Evolutionary conservation across 108 stramenopile species (phyloP), one percentile per base, ranked within the genome.

Genomic region (Schizochytrium sp.): DNA sequence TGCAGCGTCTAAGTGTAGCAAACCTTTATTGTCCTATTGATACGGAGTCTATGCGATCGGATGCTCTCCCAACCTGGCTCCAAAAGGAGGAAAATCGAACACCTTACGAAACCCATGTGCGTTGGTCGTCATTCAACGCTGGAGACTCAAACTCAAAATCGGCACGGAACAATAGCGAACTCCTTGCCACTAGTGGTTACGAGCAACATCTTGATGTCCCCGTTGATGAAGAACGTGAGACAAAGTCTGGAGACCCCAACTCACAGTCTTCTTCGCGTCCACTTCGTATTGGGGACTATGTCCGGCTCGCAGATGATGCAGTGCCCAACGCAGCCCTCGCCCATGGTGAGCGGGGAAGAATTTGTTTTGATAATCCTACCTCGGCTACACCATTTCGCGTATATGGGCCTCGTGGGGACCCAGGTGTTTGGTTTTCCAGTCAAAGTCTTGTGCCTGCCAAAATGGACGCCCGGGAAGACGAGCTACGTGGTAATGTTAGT

Each of bases 341-440:
- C 10, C 10, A 38, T 10, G 76, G 76, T 55, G 76, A 83, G 28
- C 38, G 49, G 53, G 76, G 76, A 5, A 17, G 76, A 17, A 83
- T 83, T n/a, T 83, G 47, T 40, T 56, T 83, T 2, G 76, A 83
- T 42, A 53, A 83, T 83, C 50, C 50, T 5, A 44, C 64, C 8
- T 13, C 17, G 1, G 59, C n/a, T 17, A 83, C 12, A 28, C 76
- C 76, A 0, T 83, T 83, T 50, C 47, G 76, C 17, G 76, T 83
- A 7, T 83, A 53, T 53, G 76, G 76, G 7, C 76, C 76, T n/a
- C 76, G 76, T 53, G 76, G 76, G 10, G 76, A 49, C 50, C 10
- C 28, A 38, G 76, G 53, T 5, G 40, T 55, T 10, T 83, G 76
- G 76, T 83, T 83, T 42, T 17, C 47, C 0, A 13, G n/a, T n/a